phyloP scores from a whole-genome alignment of 2,329 filamentous ascomycete species.

The Hypoxylon sp. region DNA sequence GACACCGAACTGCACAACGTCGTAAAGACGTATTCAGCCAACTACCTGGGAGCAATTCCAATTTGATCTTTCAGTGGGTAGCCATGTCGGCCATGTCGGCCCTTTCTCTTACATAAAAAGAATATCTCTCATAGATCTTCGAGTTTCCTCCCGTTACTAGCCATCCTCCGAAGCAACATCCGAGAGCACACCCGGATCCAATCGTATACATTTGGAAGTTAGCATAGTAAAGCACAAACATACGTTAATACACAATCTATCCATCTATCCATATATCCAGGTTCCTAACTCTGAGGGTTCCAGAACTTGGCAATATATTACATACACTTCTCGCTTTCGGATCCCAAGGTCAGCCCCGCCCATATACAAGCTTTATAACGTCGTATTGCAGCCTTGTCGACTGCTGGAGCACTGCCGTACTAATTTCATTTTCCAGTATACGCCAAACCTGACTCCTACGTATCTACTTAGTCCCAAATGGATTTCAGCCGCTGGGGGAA shows the following conservation, averaged over 20 bases:
- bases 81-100: neutral
- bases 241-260: too few species aligned
- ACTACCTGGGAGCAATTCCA: neutral
- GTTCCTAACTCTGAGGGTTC: too few species aligned
- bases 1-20: neutral
- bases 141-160: conserved; percentile 11
- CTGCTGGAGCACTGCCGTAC: neutral
- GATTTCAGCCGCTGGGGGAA: conserved; percentile 54
- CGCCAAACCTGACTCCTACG: neutral
- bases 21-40: neutral
- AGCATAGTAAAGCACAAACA: neutral
- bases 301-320: neutral
- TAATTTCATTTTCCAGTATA: conserved; percentile 1
- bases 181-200: conserved; percentile 13
- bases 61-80: neutral
- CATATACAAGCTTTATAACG: neutral
- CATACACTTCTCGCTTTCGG: neutral
- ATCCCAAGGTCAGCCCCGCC: neutral
- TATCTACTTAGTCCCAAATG: conserved; percentile 23
- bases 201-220: neutral
- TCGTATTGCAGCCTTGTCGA: neutral
- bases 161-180: conserved; percentile 6
- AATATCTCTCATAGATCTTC: conserved; percentile 26
- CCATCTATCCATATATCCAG: neutral
- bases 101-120: neutral